Percentiles rank a stretch among this genome's conserved stretches.
These are phyloP conservation scores for Phragmites australis DNA, from an alignment of 176 grass and related monocot genomes.

Conservation along the genomic window DNA sequence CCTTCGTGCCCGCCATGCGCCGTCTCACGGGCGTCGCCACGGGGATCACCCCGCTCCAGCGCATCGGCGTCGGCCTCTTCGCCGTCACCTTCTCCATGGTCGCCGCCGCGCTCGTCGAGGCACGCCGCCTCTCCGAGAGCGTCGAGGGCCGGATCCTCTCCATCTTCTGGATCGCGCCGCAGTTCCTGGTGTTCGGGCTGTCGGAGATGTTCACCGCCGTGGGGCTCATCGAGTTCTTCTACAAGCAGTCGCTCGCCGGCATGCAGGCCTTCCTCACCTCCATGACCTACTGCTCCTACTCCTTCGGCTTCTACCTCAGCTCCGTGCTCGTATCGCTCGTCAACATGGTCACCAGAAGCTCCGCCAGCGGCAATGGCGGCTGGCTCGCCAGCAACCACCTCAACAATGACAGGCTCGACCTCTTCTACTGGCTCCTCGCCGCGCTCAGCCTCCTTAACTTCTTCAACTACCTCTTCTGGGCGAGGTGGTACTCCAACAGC, in stretches of 20 bases:
- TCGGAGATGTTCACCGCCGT: constrained; percentile 97
- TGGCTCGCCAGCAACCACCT: constrained; percentile 92
- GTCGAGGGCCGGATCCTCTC: not conserved
- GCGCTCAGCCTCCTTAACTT: constrained; percentile 79
- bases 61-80: constrained; percentile 83
- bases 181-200: constrained; percentile 81
- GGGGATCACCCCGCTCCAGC: constrained; percentile 79
- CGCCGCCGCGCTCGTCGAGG: constrained; percentile 66
- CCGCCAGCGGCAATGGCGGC: not conserved
- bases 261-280: constrained; percentile 89
- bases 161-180: constrained; percentile 82
- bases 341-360: constrained; percentile 51
- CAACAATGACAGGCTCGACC: constrained; percentile 83
- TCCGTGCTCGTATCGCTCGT: constrained; percentile 78
- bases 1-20: constrained; percentile 62
- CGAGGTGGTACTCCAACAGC: constrained; percentile 70
- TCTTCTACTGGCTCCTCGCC: constrained; percentile 87
- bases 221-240: constrained; percentile 95
- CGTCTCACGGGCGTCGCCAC: constrained; percentile 54
- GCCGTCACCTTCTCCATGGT: constrained; percentile 86
- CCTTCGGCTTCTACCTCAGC: constrained; percentile 92
- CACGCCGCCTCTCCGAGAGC: constrained; percentile 13
- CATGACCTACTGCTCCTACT: constrained; percentile 98
- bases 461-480: constrained; percentile 84
- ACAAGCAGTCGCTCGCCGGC: constrained; percentile 79